A percentile compares a stretch with the other conserved stretches of the same genome.
phyloP scores from a whole-genome alignment of 495 filamentous ascomycete genomes.

The Beverwykella pulmonaria region DNA sequence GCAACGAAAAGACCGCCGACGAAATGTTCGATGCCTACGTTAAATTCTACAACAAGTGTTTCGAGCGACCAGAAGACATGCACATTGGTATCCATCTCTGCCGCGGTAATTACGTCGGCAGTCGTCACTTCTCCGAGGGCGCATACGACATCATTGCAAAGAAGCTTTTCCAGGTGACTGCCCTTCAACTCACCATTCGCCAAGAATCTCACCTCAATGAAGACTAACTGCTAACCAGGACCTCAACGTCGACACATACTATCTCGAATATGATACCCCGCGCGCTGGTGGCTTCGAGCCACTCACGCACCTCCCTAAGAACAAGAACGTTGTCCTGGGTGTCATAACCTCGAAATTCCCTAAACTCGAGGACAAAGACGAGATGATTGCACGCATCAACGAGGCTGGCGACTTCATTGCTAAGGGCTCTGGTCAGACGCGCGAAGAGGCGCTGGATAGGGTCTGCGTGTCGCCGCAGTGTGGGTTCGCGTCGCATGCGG shows the following conservation, averaged over 20 bases:
- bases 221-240: constrained; percentile 42
- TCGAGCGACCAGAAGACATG: constrained; percentile 59
- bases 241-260: constrained; percentile 67
- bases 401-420: constrained; percentile 64
- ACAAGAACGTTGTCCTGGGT: constrained; percentile 68
- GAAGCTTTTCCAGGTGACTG: constrained; percentile 56
- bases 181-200: neutral
- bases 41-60: constrained; percentile 63
- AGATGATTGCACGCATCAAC: constrained; percentile 59
- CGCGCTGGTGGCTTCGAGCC: constrained; percentile 69
- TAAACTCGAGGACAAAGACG: constrained; percentile 62
- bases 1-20: constrained; percentile 55
- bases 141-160: constrained; percentile 69
- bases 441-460: constrained; percentile 58
- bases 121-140: constrained; percentile 64
- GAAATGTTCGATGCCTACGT: constrained; percentile 63
- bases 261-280: constrained; percentile 70
- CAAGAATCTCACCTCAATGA: neutral
- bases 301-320: constrained; percentile 61
- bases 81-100: constrained; percentile 69
- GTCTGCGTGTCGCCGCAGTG: constrained; percentile 69
- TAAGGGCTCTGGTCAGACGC: constrained; percentile 46
- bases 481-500: constrained; percentile 67
- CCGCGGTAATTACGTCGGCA: constrained; percentile 60
- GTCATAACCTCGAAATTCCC: constrained; percentile 68